phyloP scores from a whole-genome alignment of 306 rosid species.

The Trifolium subterraneum region DNA sequence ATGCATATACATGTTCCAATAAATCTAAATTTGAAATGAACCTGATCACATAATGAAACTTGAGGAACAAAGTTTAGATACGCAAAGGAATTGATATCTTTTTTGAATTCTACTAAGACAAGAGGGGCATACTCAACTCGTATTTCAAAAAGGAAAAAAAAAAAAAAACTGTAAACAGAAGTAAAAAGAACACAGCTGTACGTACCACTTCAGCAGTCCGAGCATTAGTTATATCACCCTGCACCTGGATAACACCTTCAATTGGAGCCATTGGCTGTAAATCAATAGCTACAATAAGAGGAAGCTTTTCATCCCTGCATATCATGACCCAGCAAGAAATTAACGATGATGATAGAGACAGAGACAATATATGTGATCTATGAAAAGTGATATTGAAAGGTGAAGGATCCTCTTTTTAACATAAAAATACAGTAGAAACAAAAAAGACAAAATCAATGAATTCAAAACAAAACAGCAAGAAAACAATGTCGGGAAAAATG shows the following conservation, averaged over 20 bases:
- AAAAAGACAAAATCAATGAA: slow-evolving; percentile 26
- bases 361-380: slow-evolving; percentile 1
- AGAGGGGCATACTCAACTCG: slow-evolving; percentile 1
- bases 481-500: neutral
- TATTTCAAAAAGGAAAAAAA: slow-evolving; percentile 16
- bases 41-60: slow-evolving; percentile 13
- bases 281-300: slow-evolving; percentile 98
- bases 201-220: slow-evolving; percentile 94
- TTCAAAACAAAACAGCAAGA: slow-evolving; percentile 8
- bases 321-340: slow-evolving; percentile 34
- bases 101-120: slow-evolving; percentile 8
- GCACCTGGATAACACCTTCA: slow-evolving; percentile 99
- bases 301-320: slow-evolving; percentile 81
- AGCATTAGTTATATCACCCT: slow-evolving; percentile 97
- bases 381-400: slow-evolving; percentile 6
- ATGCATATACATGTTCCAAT: neutral
- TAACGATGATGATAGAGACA: slow-evolving; percentile 33
- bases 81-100: neutral
- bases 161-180: slow-evolving; percentile 6
- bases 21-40: slow-evolving; percentile 11
- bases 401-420: neutral
- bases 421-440: too few relatives aligned
- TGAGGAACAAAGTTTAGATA: neutral
- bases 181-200: slow-evolving; percentile 11
- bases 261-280: slow-evolving; percentile 99